Conservation (phyloP, 208 protist species). For the Trypanosoma caninum region DNA sequence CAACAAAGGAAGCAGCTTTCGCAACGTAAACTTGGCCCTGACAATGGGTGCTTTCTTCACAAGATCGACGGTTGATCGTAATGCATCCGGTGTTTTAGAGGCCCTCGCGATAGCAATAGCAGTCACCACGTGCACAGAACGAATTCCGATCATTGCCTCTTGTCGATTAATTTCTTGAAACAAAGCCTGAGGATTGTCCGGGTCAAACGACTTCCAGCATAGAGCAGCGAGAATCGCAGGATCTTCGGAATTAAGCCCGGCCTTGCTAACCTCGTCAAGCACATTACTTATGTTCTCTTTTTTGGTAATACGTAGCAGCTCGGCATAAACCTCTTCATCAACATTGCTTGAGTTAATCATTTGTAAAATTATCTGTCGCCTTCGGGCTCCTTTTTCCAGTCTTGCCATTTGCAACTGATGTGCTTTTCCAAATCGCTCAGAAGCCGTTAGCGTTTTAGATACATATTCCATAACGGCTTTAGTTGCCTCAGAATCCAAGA, state of each 20-base stretch:
- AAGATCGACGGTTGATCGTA: conserved; percentile 32
- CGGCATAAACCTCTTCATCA: conserved; percentile 69
- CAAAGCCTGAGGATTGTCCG: conserved; percentile 38
- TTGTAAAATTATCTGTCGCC: conserved; percentile 52
- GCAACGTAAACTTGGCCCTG: conserved; percentile 25
- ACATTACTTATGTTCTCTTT: conserved; percentile 47
- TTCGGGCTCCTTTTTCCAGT: conserved; percentile 36
- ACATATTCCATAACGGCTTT: conserved; percentile 38
- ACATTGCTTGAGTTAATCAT: conserved; percentile 53
- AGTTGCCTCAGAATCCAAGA: conserved; percentile 32
- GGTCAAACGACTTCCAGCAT: conserved; percentile 42
- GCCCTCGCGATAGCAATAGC: conserved; percentile 35
- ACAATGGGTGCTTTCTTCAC: conserved; percentile 33
- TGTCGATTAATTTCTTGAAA: conserved; percentile 73
- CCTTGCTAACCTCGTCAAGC: conserved; percentile 53
- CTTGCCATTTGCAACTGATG: conserved; percentile 54
- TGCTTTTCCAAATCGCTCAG: conserved; percentile 26
- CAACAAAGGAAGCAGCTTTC: conserved; percentile 58
- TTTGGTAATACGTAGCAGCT: conserved; percentile 55
- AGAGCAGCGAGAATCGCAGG: conserved; percentile 57
- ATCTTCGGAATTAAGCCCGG: conserved; percentile 73
- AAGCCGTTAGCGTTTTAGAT: conserved; percentile 39
- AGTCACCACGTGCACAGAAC: conserved; percentile 42
- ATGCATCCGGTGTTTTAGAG: conserved; percentile 31
- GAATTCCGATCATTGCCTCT: conserved; percentile 44